Percentiles rank a stretch among this genome's conserved stretches.
phyloP scores from a whole-genome alignment of 192 early-diverging fungal genomes.

The Coemansia sp. region DNA sequence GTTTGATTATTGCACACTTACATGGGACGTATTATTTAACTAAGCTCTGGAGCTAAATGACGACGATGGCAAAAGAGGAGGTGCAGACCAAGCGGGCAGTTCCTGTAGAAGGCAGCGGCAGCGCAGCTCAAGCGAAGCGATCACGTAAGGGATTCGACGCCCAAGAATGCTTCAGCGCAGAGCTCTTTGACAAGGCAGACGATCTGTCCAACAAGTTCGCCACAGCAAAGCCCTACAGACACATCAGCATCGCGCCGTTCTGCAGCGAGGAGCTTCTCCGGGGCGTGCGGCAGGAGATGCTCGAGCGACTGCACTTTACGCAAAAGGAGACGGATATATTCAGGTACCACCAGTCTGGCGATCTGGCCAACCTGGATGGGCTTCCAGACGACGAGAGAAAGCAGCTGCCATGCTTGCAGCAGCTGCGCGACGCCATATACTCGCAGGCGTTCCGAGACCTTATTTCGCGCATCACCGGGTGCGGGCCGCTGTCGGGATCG shows the following conservation, averaged over 20 bases:
- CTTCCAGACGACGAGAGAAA: conserved; percentile 60
- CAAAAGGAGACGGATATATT: conserved; percentile 88
- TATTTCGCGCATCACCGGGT: conserved; percentile 66
- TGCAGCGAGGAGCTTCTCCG: conserved; percentile 63
- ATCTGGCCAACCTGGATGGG: conserved; percentile 82
- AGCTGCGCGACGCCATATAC: conserved; percentile 74
- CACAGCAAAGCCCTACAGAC: conserved; percentile 63
- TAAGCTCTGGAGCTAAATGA: no score
- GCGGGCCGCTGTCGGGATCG: conserved; percentile 67
- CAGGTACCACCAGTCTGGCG: conserved; percentile 80
- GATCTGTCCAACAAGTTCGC: conserved; percentile 15
- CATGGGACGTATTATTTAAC: no score
- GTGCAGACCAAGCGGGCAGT: neutral
- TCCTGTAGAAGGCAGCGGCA: no score
- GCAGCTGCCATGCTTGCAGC: conserved; percentile 60
- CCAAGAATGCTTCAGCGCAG: conserved; percentile 25
- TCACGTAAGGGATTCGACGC: neutral
- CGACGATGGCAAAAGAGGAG: no score
- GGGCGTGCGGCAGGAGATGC: conserved; percentile 68
- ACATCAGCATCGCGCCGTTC: conserved; percentile 65
- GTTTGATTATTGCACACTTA: no score
- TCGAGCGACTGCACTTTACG: conserved; percentile 66
- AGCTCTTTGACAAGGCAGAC: conserved; percentile 30
- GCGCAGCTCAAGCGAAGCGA: neutral
- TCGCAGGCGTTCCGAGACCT: conserved; percentile 72